Evolutionary conservation across 2,329 filamentous ascomycete species (phyloP).

Genomic region (Alternaria panax): DNA sequence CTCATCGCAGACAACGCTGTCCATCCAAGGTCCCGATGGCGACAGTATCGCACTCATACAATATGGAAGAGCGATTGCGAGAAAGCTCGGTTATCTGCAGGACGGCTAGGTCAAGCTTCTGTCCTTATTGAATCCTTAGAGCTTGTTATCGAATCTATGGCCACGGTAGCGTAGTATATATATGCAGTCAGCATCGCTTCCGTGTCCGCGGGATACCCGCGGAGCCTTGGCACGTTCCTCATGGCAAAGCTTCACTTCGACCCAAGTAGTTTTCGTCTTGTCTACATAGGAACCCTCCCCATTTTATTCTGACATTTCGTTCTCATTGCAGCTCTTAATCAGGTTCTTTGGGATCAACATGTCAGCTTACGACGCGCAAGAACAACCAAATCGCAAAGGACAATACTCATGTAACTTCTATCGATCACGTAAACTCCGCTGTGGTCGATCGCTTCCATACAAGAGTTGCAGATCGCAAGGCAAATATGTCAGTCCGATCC

Average conservation of each 20-base stretch:
- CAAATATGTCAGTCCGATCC: slow-evolving; percentile 24
- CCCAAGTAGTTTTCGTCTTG: neutral
- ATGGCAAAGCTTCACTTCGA: neutral
- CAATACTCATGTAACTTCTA: slow-evolving; percentile 38
- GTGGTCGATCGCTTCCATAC: slow-evolving; percentile 35
- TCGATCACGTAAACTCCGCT: slow-evolving; percentile 37
- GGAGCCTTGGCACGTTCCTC: neutral
- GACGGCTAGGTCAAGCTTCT: neutral
- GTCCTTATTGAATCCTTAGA: neutral
- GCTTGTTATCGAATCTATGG: neutral
- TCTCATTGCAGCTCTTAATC: neutral
- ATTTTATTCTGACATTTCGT: neutral
- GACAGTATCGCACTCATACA: neutral
- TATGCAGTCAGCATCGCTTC: slow-evolving; percentile 1
- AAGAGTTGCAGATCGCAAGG: slow-evolving; percentile 35
- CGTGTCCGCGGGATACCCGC: neutral
- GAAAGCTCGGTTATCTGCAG: no score
- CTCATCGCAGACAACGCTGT: neutral
- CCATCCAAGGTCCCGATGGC: neutral
- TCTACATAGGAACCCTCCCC: no score
- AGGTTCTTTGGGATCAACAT: neutral
- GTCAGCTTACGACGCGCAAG: neutral
- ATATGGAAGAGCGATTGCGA: no score
- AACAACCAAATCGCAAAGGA: slow-evolving; percentile 15
- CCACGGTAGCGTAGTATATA: neutral